Base-by-base conservation (phyloP, 2,329 filamentous ascomycete species). In the Coniochaeta hoffmannii region DNA sequence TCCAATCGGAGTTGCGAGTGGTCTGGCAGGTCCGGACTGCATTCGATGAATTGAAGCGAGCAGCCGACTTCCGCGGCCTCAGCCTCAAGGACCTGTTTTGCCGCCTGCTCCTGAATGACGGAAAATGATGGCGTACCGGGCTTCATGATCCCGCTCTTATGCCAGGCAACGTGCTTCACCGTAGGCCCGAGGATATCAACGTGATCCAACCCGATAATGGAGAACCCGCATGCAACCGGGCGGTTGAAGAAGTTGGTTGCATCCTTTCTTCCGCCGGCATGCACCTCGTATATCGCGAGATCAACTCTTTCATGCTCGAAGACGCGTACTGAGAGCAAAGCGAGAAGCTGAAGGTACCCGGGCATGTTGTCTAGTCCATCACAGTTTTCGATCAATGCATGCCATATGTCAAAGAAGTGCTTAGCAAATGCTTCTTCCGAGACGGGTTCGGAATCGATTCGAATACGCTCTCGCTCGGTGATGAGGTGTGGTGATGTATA, bases 201-300 rank as follows among this genome's bases (percentile, higher is more conserved):
- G 62, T 90, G 87, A 63, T 90, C 87, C 57, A 89, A 81, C 10
- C 84, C 86, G 11, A 89, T 71, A 15, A 80, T 80, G 46, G 79
- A 83, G 56, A 89, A 83, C 1, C 79, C 86, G 0, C 79, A 76
- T 0, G 76, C 85, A 0, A 80, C 72, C 0, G 84, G 83, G 15
- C 66, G 66, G 53, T 76, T 72, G 6, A 97, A 71, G 24, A 97
- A 81, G 65, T 97, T 97, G 11, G 94, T 99, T 28, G 88, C 88
- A 66, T 97, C 93, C 64, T 92, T 91, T 71, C 96, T 90, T 52
- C 92, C 94, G 15, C 94, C 94, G 60, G 97, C 95, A 0, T 94
- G 94, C 64, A 90, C 95, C 71, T 99, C 94, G 32, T 97, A 80
- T 10, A 97, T 84, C 0, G 90, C 92, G 19, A 84, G 83, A 59